Evolutionary conservation across 371 early-diverging fungal species (phyloP).

Genomic region (Mortierella sp.): DNA sequence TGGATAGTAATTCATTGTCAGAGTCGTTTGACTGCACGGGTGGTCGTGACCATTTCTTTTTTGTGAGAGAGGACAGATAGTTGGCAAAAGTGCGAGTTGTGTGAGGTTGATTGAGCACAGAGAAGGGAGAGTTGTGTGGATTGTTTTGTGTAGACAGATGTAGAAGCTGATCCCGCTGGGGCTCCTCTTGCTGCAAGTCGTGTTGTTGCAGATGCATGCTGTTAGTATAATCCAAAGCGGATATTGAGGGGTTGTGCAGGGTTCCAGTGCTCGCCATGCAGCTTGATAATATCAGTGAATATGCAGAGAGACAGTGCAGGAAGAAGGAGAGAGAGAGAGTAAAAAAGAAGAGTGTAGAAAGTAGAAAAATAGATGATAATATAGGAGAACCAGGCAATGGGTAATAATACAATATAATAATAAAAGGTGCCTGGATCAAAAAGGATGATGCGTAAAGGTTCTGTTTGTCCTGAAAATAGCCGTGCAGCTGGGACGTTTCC

Average conservation of each 20-base stretch:
- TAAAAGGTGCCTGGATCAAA: background rate
- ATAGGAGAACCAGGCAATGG: too few relatives aligned
- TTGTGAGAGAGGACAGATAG: background rate
- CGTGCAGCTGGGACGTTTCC: conserved; percentile 14
- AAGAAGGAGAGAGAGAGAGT: background rate
- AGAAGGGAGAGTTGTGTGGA: background rate
- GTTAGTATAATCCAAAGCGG: background rate
- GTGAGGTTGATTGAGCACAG: background rate
- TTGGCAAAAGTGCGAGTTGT: background rate
- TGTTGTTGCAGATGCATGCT: background rate
- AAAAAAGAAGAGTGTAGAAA: conserved; percentile 3
- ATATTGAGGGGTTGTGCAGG: background rate
- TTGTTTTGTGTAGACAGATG: background rate
- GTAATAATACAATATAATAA: background rate
- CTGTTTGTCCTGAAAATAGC: conserved; percentile 17
- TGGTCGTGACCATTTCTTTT: background rate
- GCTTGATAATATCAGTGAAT: background rate
- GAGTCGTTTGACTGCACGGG: background rate
- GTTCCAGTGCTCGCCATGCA: background rate
- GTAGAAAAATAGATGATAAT: too few relatives aligned
- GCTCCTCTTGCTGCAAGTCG: background rate
- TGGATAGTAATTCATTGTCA: background rate
- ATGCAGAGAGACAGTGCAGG: background rate
- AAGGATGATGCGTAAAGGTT: background rate
- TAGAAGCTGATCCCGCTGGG: background rate